Evolutionary conservation across 2,329 filamentous ascomycete genomes (phyloP).

Genomic region (Massarina eburnea): DNA sequence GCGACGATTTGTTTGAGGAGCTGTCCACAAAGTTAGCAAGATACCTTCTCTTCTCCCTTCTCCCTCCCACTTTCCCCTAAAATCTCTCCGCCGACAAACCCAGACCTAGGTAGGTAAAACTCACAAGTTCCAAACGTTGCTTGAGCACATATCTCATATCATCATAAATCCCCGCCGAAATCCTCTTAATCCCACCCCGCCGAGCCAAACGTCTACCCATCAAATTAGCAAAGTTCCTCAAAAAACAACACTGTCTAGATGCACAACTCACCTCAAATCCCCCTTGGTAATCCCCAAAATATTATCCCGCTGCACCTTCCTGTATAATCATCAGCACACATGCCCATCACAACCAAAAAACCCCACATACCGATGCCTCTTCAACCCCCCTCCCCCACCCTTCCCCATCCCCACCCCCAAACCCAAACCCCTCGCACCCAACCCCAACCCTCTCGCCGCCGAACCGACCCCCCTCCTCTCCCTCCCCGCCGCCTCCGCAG

Average conservation of each 20-base stretch:
- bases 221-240: slow-evolving; percentile 13
- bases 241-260: not conserved
- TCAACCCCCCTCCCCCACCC: too few species aligned
- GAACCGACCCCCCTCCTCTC: too few species aligned
- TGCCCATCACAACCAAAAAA: too few species aligned
- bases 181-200: slow-evolving; percentile 75
- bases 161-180: slow-evolving; percentile 65
- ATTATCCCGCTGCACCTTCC: slow-evolving; percentile 35
- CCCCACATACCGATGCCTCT: too few species aligned
- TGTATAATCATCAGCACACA: slow-evolving; percentile 8
- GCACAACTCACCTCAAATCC: slow-evolving; percentile 35
- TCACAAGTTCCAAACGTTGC: slow-evolving; percentile 44
- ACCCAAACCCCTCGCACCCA: too few species aligned
- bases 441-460: too few species aligned
- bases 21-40: slow-evolving; percentile 11
- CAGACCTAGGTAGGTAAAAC: slow-evolving; percentile 8
- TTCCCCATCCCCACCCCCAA: too few species aligned
- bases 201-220: slow-evolving; percentile 64
- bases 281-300: slow-evolving; percentile 38
- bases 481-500: too few species aligned
- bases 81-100: too few species aligned
- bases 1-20: slow-evolving; percentile 26
- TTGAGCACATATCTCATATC: slow-evolving; percentile 59
- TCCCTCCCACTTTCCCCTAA: too few species aligned
- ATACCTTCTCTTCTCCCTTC: not conserved